These are phyloP conservation scores for Chalara sp. DNA, from an alignment of 2,329 filamentous ascomycete species.

Conservation along the genomic window DNA sequence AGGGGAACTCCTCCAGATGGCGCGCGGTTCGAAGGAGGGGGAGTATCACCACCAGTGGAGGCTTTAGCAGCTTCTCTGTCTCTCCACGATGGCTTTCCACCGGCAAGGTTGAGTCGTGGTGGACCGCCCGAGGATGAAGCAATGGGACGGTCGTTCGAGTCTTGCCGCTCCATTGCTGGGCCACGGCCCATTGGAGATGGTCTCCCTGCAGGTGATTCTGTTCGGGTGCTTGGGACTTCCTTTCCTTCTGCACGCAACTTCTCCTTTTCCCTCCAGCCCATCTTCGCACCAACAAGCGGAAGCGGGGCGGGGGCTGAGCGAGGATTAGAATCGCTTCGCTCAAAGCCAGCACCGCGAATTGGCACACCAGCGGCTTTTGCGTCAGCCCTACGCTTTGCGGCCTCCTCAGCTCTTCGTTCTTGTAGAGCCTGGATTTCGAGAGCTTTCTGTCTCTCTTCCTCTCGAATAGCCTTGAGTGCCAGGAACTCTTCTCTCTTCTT, in stretches of 20 bases:
- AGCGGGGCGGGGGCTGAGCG: constrained; percentile 47
- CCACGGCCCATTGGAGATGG: constrained; percentile 26
- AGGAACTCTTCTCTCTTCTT: constrained; percentile 67
- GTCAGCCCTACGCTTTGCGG: constrained; percentile 66
- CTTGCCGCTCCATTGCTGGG: constrained; percentile 33
- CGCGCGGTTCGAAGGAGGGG: constrained; percentile 13
- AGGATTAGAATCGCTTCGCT: constrained; percentile 40
- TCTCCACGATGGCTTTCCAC: constrained; percentile 48
- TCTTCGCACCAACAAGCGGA: constrained; percentile 52
- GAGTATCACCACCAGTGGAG: constrained; percentile 20
- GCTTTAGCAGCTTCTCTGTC: constrained; percentile 49
- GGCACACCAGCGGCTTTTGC: constrained; percentile 39
- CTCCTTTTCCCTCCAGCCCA: constrained; percentile 68
- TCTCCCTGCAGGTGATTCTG: constrained; percentile 19
- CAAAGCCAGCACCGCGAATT: constrained; percentile 22
- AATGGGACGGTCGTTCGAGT: constrained; percentile 34
- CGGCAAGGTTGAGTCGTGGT: constrained; percentile 48
- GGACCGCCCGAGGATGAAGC: constrained; percentile 31
- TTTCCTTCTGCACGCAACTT: constrained; percentile 36
- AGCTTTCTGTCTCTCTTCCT: constrained; percentile 61
- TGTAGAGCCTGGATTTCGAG: constrained; percentile 62
- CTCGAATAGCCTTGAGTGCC: constrained; percentile 58
- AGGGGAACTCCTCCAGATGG: constrained; percentile 35
- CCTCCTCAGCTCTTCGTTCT: constrained; percentile 80
- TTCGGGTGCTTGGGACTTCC: constrained; percentile 21